Evolutionary conservation across 768 basidiomycete species (phyloP), one percentile per base, ranked within the genome.

Genomic region (Candolleomyces efflorescens): DNA sequence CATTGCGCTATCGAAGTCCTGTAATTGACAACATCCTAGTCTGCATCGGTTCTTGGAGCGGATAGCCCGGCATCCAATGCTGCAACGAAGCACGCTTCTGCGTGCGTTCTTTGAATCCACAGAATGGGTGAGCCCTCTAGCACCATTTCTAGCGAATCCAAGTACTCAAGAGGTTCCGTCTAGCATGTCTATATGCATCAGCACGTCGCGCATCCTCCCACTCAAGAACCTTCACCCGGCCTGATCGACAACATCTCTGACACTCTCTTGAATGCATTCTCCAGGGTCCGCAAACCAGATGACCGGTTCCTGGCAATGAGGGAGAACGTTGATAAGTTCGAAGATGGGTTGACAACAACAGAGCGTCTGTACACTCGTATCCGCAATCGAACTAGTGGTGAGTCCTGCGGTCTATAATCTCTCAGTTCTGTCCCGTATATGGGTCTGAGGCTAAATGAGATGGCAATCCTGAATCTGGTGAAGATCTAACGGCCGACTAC

Each of bases 101-200:
- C 86, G 89, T 7, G 91, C 93, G 26, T 99, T 99, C 77, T 87
- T 98, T 58, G 92, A 94, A 69, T 96, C 94, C 3, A 90, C 92
- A 36, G 97, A 99, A 95, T 99, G 97, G 97, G 96, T 95, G 69
- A 59, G 86, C 62, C 9, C 41, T 18, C 47, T 9, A 22, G 18
- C 11, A 24, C 36, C 46, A 47, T 36, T 26, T 54, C 53, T 12
- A 18, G 52, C 41, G 38, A 11, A 60, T 59, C 37, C 49, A 24
- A 53, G 43, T 44, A 62, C 49, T 53, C 47, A 50, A 50, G 43
- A 23, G 54, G 23, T 37, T 32, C 9, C 61, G 48, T 52, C 48
- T 63, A 98, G 96, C 90, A 92, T 65, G 95, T 98, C 23, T 86
- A 90, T 67, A 98, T 97, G 92, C 95, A 98, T 69, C 92, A 95